These are phyloP conservation scores for Pyricularia pennisetigena DNA, from an alignment of 2,329 filamentous ascomycete species.

Conservation along the genomic window DNA sequence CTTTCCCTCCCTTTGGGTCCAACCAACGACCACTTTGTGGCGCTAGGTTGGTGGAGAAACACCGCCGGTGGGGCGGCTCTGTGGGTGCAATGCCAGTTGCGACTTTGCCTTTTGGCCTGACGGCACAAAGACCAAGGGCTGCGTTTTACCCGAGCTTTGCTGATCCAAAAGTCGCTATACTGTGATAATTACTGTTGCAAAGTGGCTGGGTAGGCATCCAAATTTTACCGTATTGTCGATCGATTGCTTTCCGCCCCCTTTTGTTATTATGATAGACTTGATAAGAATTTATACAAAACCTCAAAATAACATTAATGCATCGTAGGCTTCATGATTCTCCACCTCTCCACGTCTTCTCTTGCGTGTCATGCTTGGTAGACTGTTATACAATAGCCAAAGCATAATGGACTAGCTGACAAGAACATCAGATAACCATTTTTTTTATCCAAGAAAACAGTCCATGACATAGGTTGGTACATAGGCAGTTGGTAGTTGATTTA, in stretches of 20 bases:
- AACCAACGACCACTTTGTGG: not conserved
- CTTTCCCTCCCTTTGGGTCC: not conserved
- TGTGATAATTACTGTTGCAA: no score
- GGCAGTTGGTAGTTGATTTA: not conserved
- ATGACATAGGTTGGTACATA: no score
- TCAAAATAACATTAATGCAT: not conserved
- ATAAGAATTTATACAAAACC: not conserved
- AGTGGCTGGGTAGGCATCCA: no score
- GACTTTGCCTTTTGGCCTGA: not conserved
- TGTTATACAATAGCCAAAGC: not conserved
- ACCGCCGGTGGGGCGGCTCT: no score
- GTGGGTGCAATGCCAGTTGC: not conserved
- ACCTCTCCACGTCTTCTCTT: not conserved
- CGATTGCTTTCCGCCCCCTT: not conserved
- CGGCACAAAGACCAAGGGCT: not conserved
- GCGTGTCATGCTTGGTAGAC: not conserved
- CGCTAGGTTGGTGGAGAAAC: not conserved
- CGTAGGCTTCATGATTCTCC: not conserved
- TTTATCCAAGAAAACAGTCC: not conserved
- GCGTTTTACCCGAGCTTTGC: no score
- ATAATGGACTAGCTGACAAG: no score
- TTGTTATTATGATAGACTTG: not conserved
- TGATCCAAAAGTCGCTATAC: no score
- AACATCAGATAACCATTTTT: not conserved
- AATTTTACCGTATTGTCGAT: no score